These are phyloP conservation scores for Sporothrix brasiliensis DNA, from an alignment of 2,329 filamentous ascomycete species.

Conservation along the genomic window DNA sequence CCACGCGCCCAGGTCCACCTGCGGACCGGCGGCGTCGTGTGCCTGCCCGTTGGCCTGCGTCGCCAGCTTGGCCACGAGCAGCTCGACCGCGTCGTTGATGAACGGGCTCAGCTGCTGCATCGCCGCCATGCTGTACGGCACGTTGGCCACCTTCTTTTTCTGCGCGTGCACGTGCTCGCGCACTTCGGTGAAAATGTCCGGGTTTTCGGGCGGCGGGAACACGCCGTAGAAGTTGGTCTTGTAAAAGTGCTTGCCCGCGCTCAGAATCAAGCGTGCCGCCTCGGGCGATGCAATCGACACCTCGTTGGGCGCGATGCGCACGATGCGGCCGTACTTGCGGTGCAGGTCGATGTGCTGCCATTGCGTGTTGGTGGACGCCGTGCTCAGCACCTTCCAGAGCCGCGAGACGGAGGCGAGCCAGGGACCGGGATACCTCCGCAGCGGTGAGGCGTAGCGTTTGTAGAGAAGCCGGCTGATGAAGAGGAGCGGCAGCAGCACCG, in stretches of 20 bases:
- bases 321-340: constrained; percentile 51
- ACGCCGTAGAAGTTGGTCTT: constrained; percentile 59
- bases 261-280: constrained; percentile 50
- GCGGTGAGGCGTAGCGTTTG: constrained; percentile 44
- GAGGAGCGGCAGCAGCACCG: constrained; percentile 38
- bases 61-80: constrained; percentile 50
- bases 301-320: constrained; percentile 55
- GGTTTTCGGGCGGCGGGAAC: constrained; percentile 60
- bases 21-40: constrained; percentile 30
- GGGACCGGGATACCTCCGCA: constrained; percentile 45
- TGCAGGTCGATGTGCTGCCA: constrained; percentile 51
- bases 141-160: constrained; percentile 58
- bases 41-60: constrained; percentile 41
- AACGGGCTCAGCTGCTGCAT: constrained; percentile 57
- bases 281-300: constrained; percentile 52
- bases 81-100: constrained; percentile 55
- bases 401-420: constrained; percentile 44
- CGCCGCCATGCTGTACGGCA: constrained; percentile 57
- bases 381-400: constrained; percentile 49
- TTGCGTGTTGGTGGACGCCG: constrained; percentile 47
- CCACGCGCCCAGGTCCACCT: constrained; percentile 54
- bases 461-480: constrained; percentile 41
- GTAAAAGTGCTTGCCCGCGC: constrained; percentile 56
- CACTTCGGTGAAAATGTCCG: constrained; percentile 61
- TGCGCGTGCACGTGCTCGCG: constrained; percentile 57